These are phyloP conservation scores for Metroxylon sagu DNA, from an alignment of 176 grass and related monocot genomes.

Conservation along the genomic window DNA sequence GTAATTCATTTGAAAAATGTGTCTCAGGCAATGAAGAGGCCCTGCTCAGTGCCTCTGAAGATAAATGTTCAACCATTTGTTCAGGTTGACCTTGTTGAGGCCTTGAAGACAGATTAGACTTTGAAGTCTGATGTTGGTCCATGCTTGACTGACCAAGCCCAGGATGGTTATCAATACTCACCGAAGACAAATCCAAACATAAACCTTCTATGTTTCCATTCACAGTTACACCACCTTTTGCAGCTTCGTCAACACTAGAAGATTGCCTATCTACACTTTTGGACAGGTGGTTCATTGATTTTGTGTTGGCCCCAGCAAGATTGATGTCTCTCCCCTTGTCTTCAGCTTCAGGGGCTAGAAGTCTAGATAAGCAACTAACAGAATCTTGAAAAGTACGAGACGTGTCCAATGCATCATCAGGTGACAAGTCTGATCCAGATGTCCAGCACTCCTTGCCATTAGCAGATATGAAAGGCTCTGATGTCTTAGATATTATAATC, in stretches of 20 bases:
- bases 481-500: slow-evolving; percentile 27
- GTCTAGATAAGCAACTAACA: slow-evolving; percentile 19
- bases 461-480: slow-evolving; percentile 18
- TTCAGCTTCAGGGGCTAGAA: slow-evolving; percentile 27
- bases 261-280: slow-evolving; percentile 17
- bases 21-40: slow-evolving; percentile 12
- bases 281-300: slow-evolving; percentile 13
- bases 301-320: neutral
- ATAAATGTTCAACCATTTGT: slow-evolving; percentile 3
- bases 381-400: slow-evolving; percentile 25
- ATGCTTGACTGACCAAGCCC: slow-evolving; percentile 14
- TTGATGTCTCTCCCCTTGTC: slow-evolving; percentile 22
- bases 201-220: slow-evolving; percentile 27
- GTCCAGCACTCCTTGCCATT: slow-evolving; percentile 3
- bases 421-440: slow-evolving; percentile 14
- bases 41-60: slow-evolving; percentile 20
- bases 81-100: slow-evolving; percentile 17
- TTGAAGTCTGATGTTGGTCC: slow-evolving; percentile 22
- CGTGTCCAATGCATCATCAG: slow-evolving; percentile 16
- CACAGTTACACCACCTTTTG: slow-evolving; percentile 22
- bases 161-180: slow-evolving; percentile 37
- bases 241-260: slow-evolving; percentile 17
- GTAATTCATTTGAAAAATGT: slow-evolving; percentile 30
- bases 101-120: slow-evolving; percentile 7
- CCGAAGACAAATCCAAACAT: slow-evolving; percentile 37